These are phyloP conservation scores for Metschnikowia drakensbergensis DNA, from an alignment of 805 yeast genomes.

Conservation along the genomic window DNA sequence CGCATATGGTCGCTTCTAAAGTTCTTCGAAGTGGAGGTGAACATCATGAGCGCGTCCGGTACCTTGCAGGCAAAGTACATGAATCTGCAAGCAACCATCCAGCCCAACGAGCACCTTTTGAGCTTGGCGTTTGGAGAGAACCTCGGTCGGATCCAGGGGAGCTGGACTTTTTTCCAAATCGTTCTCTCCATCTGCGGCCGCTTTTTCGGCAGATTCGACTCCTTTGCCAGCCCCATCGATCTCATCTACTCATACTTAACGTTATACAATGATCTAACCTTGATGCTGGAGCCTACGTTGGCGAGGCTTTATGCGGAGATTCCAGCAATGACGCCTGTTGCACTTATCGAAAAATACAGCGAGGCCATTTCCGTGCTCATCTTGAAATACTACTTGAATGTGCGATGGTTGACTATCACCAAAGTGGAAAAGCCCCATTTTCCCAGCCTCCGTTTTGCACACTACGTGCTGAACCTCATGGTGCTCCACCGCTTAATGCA, in stretches of 20 bases:
- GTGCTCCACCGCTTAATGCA: slow-evolving; percentile 15
- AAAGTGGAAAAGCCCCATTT: slow-evolving; percentile 15
- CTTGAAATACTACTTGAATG: slow-evolving; percentile 9
- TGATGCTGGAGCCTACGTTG: slow-evolving; percentile 7
- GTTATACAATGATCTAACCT: slow-evolving; percentile 12
- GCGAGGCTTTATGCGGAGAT: slow-evolving; percentile 9
- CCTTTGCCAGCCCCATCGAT: slow-evolving; percentile 7
- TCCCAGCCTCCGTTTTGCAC: slow-evolving; percentile 17
- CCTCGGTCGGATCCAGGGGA: slow-evolving; percentile 1
- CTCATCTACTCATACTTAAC: slow-evolving; percentile 13
- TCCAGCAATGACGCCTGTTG: slow-evolving; percentile 6
- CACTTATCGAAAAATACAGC: slow-evolving; percentile 6
- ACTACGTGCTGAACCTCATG: slow-evolving; percentile 13
- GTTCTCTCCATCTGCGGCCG: slow-evolving; percentile 5
- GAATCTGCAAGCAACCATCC: slow-evolving; percentile 8
- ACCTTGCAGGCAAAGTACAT: slow-evolving; percentile 8
- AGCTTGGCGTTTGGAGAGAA: slow-evolving; percentile 4
- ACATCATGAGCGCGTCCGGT: slow-evolving; percentile 7
- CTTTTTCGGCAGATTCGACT: slow-evolving; percentile 13
- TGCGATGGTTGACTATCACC: slow-evolving; percentile 14
- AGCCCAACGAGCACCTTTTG: slow-evolving; percentile 11
- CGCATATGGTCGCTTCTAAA: slow-evolving; percentile 15
- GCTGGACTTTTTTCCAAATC: slow-evolving; percentile 6
- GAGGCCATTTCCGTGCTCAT: slow-evolving; percentile 9
- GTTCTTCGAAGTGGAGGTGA: slow-evolving; percentile 14